A percentile compares a stretch with the other conserved stretches of the same genome.
Evolutionary conservation across 441 rosid species (phyloP).

Genomic region (Eugenia klotzschiana): DNA sequence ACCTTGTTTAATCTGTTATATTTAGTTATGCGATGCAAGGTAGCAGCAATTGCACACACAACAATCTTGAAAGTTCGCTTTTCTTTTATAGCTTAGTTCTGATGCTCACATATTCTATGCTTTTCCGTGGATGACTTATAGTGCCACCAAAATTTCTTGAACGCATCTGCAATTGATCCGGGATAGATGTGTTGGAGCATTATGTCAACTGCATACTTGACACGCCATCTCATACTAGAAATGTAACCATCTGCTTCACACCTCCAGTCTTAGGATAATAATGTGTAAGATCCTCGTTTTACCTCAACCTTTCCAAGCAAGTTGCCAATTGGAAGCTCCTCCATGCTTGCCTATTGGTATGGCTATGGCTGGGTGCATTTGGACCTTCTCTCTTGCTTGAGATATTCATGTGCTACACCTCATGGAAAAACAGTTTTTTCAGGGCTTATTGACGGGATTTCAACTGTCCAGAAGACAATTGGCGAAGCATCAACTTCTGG

Average conservation of each 20-base stretch:
- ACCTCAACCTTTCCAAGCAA: not conserved
- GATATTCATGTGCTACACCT: not conserved
- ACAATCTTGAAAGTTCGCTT: not conserved
- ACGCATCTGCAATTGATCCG: not conserved
- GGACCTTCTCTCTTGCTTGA: not conserved
- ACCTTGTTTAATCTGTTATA: not conserved
- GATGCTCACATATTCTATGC: not conserved
- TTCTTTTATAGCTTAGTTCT: not conserved
- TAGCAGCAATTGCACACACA: not conserved
- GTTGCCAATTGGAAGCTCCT: not conserved
- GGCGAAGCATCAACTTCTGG: constrained; percentile 15
- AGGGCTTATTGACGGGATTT: constrained; percentile 12
- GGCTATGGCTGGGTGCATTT: not conserved
- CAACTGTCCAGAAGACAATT: constrained; percentile 1
- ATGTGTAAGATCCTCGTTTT: not conserved
- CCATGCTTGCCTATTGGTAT: not conserved
- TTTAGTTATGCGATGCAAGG: not conserved
- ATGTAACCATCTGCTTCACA: not conserved
- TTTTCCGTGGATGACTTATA: not conserved
- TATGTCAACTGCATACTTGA: not conserved
- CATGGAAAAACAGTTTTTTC: not conserved
- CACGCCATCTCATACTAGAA: not conserved
- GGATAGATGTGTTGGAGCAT: not conserved
- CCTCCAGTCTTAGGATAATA: not conserved
- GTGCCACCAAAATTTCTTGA: not conserved